These are phyloP conservation scores for Hyphopichia homilentoma DNA, from an alignment of 805 yeast species.

Conservation along the genomic window DNA sequence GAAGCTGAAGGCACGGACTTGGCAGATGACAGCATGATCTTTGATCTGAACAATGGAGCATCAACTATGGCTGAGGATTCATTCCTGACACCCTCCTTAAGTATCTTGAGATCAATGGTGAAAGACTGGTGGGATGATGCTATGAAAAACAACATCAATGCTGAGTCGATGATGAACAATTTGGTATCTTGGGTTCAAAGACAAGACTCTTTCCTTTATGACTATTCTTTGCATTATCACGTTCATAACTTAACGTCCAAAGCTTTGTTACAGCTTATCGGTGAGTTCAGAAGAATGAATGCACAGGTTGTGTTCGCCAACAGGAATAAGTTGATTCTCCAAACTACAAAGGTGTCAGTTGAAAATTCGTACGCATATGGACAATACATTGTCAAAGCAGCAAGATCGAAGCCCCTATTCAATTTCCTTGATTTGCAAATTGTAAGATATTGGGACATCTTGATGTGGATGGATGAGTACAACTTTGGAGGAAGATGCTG, in stretches of 20 bases:
- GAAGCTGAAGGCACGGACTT: constrained; percentile 85
- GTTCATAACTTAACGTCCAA: constrained; percentile 83
- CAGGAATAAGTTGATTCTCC: constrained; percentile 66
- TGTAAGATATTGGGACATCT: constrained; percentile 82
- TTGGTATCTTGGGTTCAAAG: constrained; percentile 86
- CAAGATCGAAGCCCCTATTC: constrained; percentile 77
- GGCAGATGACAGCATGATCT: constrained; percentile 43
- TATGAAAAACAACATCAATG: constrained; percentile 56
- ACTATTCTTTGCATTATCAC: constrained; percentile 77
- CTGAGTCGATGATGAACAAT: constrained; percentile 78
- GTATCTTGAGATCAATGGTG: constrained; percentile 67
- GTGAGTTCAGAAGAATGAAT: constrained; percentile 78
- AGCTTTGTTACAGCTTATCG: constrained; percentile 72
- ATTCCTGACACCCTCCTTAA: constrained; percentile 71
- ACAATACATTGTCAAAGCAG: constrained; percentile 72
- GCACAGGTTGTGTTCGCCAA: constrained; percentile 76
- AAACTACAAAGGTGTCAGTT: constrained; percentile 72
- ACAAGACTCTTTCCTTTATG: constrained; percentile 69
- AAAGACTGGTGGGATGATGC: constrained; percentile 96
- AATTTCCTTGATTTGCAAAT: constrained; percentile 74
- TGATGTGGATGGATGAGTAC: constrained; percentile 91
- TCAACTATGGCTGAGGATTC: constrained; percentile 74
- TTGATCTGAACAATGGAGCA: constrained; percentile 37
- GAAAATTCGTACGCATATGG: constrained; percentile 91
- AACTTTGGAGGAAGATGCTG: constrained; percentile 78